Conservation (phyloP, 495 filamentous ascomycete genomes). For the Staphylotrichum longicolle region DNA sequence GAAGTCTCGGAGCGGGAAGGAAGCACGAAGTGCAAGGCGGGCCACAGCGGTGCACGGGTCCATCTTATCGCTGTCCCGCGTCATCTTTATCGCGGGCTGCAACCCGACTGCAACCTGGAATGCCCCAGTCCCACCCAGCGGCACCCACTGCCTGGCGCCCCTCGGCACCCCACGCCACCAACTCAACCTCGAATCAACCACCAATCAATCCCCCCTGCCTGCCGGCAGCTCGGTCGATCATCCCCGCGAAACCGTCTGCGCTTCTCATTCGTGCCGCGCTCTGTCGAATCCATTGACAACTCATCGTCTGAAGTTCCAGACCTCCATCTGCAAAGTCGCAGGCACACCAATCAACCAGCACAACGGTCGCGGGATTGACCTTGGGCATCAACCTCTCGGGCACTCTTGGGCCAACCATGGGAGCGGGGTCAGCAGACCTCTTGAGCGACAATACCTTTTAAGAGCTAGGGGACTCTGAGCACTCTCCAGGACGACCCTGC, state of each 20-base stretch:
- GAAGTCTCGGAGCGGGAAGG: background rate
- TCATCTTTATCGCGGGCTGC: conserved; percentile 15
- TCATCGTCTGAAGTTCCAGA: conserved; percentile 24
- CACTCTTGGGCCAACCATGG: conserved; percentile 6
- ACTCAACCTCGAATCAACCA: background rate
- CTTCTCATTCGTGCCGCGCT: conserved; percentile 24
- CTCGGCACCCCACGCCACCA: too few species aligned
- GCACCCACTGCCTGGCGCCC: background rate
- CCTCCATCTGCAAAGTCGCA: conserved; percentile 24
- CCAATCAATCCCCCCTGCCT: conserved; percentile 19
- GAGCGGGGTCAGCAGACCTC: conserved; percentile 17
- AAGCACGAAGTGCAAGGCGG: background rate
- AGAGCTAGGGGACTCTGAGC: too few species aligned
- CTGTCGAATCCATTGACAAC: conserved; percentile 19
- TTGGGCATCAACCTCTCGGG: conserved; percentile 27
- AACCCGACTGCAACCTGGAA: background rate
- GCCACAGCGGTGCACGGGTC: background rate
- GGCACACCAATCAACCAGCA: conserved; percentile 31
- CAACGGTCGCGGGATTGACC: conserved; percentile 17
- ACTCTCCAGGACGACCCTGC: background rate
- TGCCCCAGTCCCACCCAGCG: background rate
- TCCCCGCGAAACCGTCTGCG: conserved; percentile 5
- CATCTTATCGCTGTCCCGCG: conserved; percentile 15
- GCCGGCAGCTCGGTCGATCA: conserved; percentile 10
- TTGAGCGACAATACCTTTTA: too few species aligned